phyloP scores from a whole-genome alignment of 2,329 filamentous ascomycete species.

The Metarhizium brunneum region DNA sequence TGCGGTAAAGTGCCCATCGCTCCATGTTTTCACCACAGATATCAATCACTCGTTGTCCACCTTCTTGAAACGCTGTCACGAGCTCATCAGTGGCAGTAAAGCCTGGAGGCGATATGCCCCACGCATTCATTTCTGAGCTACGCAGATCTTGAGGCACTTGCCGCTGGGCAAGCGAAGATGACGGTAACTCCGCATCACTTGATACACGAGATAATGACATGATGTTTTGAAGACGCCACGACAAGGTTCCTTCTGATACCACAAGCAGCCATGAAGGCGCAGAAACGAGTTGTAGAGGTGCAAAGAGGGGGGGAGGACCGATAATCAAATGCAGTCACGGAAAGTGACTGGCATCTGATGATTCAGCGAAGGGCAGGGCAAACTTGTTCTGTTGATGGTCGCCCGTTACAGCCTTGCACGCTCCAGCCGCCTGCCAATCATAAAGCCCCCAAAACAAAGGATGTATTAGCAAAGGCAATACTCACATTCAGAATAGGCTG shows the following conservation, averaged over 20 bases:
- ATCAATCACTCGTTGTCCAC: slow-evolving; percentile 13
- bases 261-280: neutral
- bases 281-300: neutral
- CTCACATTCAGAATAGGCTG: slow-evolving; percentile 43
- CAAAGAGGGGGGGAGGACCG: neutral
- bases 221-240: neutral
- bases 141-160: neutral
- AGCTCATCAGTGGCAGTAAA: slow-evolving; percentile 3
- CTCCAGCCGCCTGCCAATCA: neutral
- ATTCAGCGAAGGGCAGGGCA: neutral
- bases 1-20: slow-evolving; percentile 14
- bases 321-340: neutral
- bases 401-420: no score
- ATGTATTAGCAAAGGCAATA: slow-evolving; percentile 10
- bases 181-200: neutral
- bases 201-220: neutral
- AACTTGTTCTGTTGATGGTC: neutral
- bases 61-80: slow-evolving; percentile 13
- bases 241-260: neutral
- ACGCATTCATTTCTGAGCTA: neutral
- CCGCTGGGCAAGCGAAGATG: neutral
- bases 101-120: neutral
- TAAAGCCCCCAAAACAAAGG: neutral
- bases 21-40: slow-evolving; percentile 10
- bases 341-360: neutral